Percentiles rank a stretch among this genome's conserved stretches.
phyloP scores from a whole-genome alignment of 2,329 filamentous ascomycete species.

The Madurella mycetomatis region DNA sequence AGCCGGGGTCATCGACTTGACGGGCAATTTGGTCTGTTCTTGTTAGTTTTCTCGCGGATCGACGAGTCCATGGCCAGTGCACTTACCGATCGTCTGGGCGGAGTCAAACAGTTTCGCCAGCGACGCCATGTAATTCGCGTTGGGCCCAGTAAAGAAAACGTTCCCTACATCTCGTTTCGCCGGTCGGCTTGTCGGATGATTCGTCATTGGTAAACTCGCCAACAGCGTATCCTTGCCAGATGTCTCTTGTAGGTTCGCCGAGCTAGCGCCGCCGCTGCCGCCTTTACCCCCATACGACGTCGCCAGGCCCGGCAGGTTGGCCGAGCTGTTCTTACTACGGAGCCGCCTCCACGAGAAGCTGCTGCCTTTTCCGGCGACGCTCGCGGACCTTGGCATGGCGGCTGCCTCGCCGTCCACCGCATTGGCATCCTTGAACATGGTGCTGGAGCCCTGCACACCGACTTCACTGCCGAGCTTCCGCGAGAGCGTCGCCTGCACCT shows the following conservation, averaged over 20 bases:
- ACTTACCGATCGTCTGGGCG: conserved; percentile 83
- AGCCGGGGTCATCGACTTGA: conserved; percentile 90
- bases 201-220: conserved; percentile 74
- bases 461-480: conserved; percentile 94
- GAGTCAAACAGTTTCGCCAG: conserved; percentile 89
- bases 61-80: not conserved
- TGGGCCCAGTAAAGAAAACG: conserved; percentile 73
- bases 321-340: conserved; percentile 79
- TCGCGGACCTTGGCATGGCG: conserved; percentile 50
- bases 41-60: conserved; percentile 26
- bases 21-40: conserved; percentile 82
- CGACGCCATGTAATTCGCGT: conserved; percentile 86
- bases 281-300: conserved; percentile 47
- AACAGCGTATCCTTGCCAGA: conserved; percentile 57
- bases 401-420: conserved; percentile 41
- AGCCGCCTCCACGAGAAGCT: conserved; percentile 87
- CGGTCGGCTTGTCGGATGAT: conserved; percentile 59
- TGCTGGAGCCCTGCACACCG: conserved; percentile 68
- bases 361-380: conserved; percentile 68
- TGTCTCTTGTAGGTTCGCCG: conserved; percentile 33
- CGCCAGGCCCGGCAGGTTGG: conserved; percentile 52
- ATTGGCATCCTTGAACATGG: conserved; percentile 68
- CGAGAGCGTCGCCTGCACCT: conserved; percentile 68
- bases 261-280: conserved; percentile 31
- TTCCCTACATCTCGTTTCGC: conserved; percentile 66